These are phyloP conservation scores for Agaricus subrufescens DNA, from an alignment of 768 basidiomycete species.

Conservation along the genomic window DNA sequence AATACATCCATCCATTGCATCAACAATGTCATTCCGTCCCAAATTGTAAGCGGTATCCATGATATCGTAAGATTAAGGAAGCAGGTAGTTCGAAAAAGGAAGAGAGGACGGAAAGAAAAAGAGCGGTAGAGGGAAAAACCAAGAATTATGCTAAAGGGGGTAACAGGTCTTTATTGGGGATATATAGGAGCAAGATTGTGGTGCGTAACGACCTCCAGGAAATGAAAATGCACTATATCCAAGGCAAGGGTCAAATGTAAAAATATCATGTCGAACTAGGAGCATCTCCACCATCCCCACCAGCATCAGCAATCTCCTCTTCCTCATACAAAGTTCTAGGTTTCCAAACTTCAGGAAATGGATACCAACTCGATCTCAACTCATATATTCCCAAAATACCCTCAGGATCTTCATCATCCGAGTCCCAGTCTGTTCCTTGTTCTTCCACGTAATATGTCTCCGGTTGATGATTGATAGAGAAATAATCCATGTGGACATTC, in stretches of 20 bases:
- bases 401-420: conserved; percentile 10
- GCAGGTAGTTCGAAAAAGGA: too few relatives aligned
- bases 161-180: too few relatives aligned
- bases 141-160: too few relatives aligned
- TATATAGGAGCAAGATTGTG: too few relatives aligned
- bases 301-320: background rate
- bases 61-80: too few relatives aligned
- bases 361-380: conserved; percentile 31
- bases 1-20: too few relatives aligned
- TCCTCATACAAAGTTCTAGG: conserved; percentile 7
- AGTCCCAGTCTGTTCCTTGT: conserved; percentile 3
- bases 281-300: background rate
- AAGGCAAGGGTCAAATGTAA: background rate
- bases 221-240: too few relatives aligned
- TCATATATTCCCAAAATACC: conserved; percentile 22
- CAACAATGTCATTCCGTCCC: too few relatives aligned
- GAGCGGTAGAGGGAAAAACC: too few relatives aligned
- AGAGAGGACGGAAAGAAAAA: too few relatives aligned
- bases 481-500: background rate
- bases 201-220: too few relatives aligned
- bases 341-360: conserved; percentile 37
- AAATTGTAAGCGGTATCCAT: too few relatives aligned
- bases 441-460: background rate
- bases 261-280: background rate
- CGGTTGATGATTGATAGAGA: background rate